Percentiles rank a stretch among this genome's conserved stretches.
Conservation (phyloP, 805 yeast genomes). For the Henningerozyma blattae region DNA sequence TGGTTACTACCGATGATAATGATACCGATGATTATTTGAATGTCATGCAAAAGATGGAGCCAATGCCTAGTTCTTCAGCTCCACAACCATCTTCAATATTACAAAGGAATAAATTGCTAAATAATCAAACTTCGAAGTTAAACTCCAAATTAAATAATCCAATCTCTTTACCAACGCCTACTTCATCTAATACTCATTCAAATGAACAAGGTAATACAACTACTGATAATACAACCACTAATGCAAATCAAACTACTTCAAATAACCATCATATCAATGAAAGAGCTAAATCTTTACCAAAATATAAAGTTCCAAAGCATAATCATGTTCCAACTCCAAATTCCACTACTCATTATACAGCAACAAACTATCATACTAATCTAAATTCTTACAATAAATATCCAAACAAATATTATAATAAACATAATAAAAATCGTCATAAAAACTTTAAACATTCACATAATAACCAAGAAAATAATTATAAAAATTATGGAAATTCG, state of each 20-base stretch:
- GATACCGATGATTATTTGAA: constrained; percentile 24
- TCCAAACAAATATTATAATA: constrained; percentile 8
- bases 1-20: constrained; percentile 4
- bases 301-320: constrained; percentile 19
- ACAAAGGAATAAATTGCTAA: no score
- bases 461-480: constrained; percentile 15
- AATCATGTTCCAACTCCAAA: constrained; percentile 15
- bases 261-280: constrained; percentile 2
- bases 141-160: background rate
- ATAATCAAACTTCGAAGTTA: constrained; percentile 10
- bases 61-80: constrained; percentile 22
- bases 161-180: background rate
- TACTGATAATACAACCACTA: background rate
- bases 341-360: background rate
- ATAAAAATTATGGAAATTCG: constrained; percentile 38
- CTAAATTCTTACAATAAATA: constrained; percentile 6
- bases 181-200: background rate
- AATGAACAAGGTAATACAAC: background rate
- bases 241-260: background rate
- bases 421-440: constrained; percentile 6
- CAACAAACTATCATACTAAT: constrained; percentile 5
- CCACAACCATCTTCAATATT: constrained; percentile 11
- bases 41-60: constrained; percentile 8
- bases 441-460: constrained; percentile 12
- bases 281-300: constrained; percentile 22